Percentiles rank a stretch among this genome's conserved stretches.
These are phyloP conservation scores for Phytophthora brassicae DNA, from an alignment of 352 stramenopile species.

Conservation along the genomic window DNA sequence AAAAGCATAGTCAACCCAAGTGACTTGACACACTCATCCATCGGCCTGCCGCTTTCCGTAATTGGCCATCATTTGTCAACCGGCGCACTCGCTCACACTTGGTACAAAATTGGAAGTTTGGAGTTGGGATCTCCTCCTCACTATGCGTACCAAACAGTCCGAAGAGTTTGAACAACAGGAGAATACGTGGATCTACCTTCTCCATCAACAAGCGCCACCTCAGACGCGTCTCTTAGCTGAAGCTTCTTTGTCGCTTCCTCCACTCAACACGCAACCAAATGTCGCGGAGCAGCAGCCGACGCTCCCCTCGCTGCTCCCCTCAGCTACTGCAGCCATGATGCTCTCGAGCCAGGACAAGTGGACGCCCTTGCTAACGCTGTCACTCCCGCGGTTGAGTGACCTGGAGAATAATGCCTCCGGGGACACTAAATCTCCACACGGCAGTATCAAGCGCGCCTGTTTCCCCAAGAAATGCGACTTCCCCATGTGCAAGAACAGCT, in stretches of 20 bases:
- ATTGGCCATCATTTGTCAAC: conserved; percentile 31
- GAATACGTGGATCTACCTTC: conserved; percentile 56
- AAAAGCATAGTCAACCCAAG: conserved; percentile 24
- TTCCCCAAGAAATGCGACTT: conserved; percentile 86
- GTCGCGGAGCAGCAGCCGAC: conserved; percentile 16
- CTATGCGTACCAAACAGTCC: conserved; percentile 53
- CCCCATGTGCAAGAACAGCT: conserved; percentile 84
- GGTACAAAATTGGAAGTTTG: not conserved
- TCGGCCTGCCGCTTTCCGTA: not conserved
- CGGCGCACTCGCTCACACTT: conserved; percentile 16
- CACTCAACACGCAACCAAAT: too few relatives aligned
- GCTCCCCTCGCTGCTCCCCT: conserved; percentile 9
- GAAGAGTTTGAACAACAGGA: conserved; percentile 51
- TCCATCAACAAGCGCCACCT: conserved; percentile 51
- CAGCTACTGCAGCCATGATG: conserved; percentile 23
- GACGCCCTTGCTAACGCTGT: conserved; percentile 22
- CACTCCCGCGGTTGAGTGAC: conserved; percentile 26
- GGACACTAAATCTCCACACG: conserved; percentile 8
- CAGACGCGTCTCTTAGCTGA: conserved; percentile 27
- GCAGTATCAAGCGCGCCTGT: conserved; percentile 54
- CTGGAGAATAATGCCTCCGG: not conserved
- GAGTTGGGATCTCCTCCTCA: too few relatives aligned
- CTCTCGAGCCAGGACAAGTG: conserved; percentile 37
- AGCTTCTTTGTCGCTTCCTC: conserved; percentile 19
- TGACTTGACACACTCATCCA: conserved; percentile 25